Evolutionary conservation across 2,329 filamentous ascomycete genomes (phyloP).

Genomic region (Venturia pyrina): DNA sequence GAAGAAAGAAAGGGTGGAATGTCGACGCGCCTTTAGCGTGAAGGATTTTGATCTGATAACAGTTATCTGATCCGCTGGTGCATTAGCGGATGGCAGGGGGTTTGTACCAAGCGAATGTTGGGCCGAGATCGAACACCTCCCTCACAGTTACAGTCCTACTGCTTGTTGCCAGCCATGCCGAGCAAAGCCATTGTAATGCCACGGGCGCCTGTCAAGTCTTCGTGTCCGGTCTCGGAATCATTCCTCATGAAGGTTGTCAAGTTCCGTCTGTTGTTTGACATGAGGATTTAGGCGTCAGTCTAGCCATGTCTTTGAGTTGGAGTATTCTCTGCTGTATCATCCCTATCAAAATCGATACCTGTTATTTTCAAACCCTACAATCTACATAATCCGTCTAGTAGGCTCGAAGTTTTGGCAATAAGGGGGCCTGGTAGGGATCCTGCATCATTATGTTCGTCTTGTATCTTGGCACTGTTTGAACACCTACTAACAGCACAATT

Average conservation of each 20-base stretch:
- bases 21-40: background rate
- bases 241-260: background rate
- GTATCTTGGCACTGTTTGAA: background rate
- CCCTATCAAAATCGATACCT: background rate
- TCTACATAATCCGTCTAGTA: background rate
- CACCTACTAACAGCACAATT: background rate
- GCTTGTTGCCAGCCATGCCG: background rate
- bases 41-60: background rate
- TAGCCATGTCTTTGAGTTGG: background rate
- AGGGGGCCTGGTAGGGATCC: conserved; percentile 18
- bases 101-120: background rate
- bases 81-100: background rate
- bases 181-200: background rate
- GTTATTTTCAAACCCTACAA: background rate
- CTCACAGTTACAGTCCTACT: background rate
- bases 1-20: background rate
- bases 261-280: background rate
- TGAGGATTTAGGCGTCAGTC: background rate
- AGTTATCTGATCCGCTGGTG: background rate
- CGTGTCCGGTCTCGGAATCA: background rate
- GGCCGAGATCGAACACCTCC: too few species aligned
- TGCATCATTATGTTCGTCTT: conserved; percentile 21
- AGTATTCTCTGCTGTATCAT: background rate
- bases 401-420: conserved; percentile 21
- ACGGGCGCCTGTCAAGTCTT: background rate